Evolutionary conservation across 208 protist genomes (phyloP), one percentile per base, ranked within the genome.

Genomic region (Wallacemonas sp.): DNA sequence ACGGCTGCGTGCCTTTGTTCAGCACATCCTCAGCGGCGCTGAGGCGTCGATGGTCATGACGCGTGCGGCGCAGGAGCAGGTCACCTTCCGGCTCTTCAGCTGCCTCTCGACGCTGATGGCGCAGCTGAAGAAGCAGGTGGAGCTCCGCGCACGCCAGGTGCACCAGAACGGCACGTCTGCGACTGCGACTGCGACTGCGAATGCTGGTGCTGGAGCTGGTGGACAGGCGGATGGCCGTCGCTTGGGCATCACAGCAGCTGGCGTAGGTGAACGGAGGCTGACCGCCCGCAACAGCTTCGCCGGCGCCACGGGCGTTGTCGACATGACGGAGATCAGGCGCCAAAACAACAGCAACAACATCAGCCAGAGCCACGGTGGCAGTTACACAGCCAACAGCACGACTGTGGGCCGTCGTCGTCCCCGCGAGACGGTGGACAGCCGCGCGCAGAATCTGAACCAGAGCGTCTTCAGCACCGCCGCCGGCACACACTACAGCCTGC

Each of bases 11-110:
- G 65, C 68, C 17, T 76, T 91, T 61, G 72, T 81, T 3, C 54
- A 78, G 34, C 78, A 62, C 61, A 65, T 89, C 29, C 43, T 92
- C 19, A 73, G 64, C 4, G 64, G 72, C 14, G 54, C 88, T 16
- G 74, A 85, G 38, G 63, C 75, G 17, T 87, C 85, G 4, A 77
- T 79, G 17, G 43, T 64, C 12, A 71, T 94, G 24, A 94, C 88
- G 0, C 65, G 87, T 12, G 79, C 85, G 3, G 85, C 88, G n/a
- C 88, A 94, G 58, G 88, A 94, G 67, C 83, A 88, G 74, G 75
- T 92, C 36, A 66, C 76, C 11, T 78, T 74, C 30, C 76, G 65
- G 1, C 61, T 94, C 24, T 87, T 78, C 65, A 66, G 80, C 67
- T 85, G 74, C 30, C 65, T 92, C 30, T 72, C 83, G 61, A 94